Evolutionary conservation across 306 rosid genomes (phyloP).

Genomic region (Prunus persica): DNA sequence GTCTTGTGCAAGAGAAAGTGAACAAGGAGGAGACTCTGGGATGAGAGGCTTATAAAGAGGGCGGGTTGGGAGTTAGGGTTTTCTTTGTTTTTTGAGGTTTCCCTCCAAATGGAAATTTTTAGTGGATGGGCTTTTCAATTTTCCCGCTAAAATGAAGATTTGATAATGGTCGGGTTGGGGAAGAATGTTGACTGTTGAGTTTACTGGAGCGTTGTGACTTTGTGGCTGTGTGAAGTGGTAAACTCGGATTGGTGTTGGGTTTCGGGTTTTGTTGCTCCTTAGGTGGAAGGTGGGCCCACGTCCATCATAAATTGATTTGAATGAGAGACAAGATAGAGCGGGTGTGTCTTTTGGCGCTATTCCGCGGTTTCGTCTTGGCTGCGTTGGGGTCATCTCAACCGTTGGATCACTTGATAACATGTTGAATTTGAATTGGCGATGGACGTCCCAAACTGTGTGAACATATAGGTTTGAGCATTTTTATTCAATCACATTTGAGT

Average conservation of each 20-base stretch:
- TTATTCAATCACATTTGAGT: too few relatives aligned
- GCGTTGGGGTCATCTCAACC: not conserved
- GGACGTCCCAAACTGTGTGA: too few relatives aligned
- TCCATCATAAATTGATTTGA: not conserved
- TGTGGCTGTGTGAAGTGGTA: too few relatives aligned
- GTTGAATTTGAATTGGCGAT: not conserved
- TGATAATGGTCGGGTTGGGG: too few relatives aligned
- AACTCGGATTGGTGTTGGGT: not conserved
- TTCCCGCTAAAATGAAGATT: constrained; percentile 33
- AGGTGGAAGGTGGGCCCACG: too few relatives aligned
- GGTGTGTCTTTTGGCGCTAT: not conserved
- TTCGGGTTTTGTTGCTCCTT: not conserved
- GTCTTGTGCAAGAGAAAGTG: constrained; percentile 15
- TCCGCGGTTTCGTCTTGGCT: not conserved
- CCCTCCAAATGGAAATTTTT: constrained; percentile 28
- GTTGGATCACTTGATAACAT: not conserved
- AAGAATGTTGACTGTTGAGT: too few relatives aligned
- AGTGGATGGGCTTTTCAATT: not conserved
- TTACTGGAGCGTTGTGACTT: too few relatives aligned
- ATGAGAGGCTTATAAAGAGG: not conserved
- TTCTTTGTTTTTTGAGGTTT: constrained; percentile 12
- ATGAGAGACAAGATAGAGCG: not conserved
- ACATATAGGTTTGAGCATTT: too few relatives aligned
- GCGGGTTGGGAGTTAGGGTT: constrained; percentile 32
- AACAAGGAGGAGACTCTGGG: not conserved